Evolutionary conservation across 306 rosid genomes (phyloP).

Genomic region (Rubus parviflorus): DNA sequence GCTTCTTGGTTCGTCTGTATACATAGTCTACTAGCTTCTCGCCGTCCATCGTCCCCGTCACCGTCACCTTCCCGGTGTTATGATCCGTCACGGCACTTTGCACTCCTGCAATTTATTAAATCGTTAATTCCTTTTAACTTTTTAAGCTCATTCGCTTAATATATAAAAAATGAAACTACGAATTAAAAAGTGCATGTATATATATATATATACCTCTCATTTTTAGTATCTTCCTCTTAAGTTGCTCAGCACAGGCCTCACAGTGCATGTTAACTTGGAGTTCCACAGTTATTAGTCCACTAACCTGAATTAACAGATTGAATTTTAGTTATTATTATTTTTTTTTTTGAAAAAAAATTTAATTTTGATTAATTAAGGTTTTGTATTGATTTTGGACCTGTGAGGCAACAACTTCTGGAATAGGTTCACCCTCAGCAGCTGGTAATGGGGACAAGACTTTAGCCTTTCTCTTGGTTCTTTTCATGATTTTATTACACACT

Average conservation of each 20-base stretch:
- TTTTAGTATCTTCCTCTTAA: conserved; percentile 82
- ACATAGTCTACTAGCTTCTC: conserved; percentile 82
- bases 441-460: conserved; percentile 74
- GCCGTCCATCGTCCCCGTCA: conserved; percentile 86
- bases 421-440: conserved; percentile 73
- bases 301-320: conserved; percentile 46
- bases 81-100: conserved; percentile 76
- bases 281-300: conserved; percentile 70
- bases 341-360: background rate
- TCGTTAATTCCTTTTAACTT: background rate
- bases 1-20: conserved; percentile 79
- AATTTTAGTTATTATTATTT: background rate
- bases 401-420: conserved; percentile 73
- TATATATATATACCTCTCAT: conserved; percentile 71
- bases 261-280: conserved; percentile 94
- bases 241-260: conserved; percentile 92
- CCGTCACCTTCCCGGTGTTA: conserved; percentile 66
- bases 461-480: conserved; percentile 63
- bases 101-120: conserved; percentile 50
- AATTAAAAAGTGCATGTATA: background rate
- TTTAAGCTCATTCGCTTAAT: background rate
- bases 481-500: conserved; percentile 57
- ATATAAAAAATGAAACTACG: background rate
- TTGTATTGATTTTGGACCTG: conserved; percentile 46
- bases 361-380: background rate